Evolutionary conservation across 352 stramenopile species (phyloP), one percentile per base, ranked within the genome.

Genomic region (Globisporangium yorkense): DNA sequence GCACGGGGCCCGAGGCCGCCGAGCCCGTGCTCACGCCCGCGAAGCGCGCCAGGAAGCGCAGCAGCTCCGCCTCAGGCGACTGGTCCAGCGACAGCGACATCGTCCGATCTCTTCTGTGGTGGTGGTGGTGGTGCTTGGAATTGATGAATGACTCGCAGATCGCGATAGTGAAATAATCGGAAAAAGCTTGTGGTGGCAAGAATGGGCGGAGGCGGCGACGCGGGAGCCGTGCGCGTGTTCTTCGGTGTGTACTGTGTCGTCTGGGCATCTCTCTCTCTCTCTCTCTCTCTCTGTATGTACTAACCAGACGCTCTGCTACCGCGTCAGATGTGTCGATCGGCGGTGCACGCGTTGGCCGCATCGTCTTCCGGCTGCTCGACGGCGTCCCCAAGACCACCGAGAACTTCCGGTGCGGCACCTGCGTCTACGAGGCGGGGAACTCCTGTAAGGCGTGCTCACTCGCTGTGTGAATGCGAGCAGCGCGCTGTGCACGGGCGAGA

Each of bases 301-400:
- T 27, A 27, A 27, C 18, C 29, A 33, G 16, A 8, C 6, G 7
- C n/a, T 41, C 18, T 35, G 31, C 0, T 33, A 40, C 33, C 33
- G 5, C 33, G 33, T 6, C 27, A 85, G 93, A 98, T 61, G 88
- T 99, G 44, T 92, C 75, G 18, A 98, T 98, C 53, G 92, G 88
- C 31, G 92, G 89, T 41, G 84, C 83, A 20, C 61, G 66, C 51
- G 72, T 60, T 0, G 82, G 80, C 9, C 78, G 82, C 56, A 77
- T 92, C 59, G 71, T 84, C 15, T 85, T 91, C 62, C 67, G 67
- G 33, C 68, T 92, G 47, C 90, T 76, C 62, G 54, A 73, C 2
- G 82, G 60, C 21, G 58, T 86, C 0, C 73, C 76, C 35, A 75
- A 77, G 57, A 88, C 75, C 15, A 77, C 70, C 45, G 88, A 85